Percentiles rank a stretch among this genome's conserved stretches.
Evolutionary conservation across 768 basidiomycete species (phyloP).

Genomic region (Lentinula sp.): DNA sequence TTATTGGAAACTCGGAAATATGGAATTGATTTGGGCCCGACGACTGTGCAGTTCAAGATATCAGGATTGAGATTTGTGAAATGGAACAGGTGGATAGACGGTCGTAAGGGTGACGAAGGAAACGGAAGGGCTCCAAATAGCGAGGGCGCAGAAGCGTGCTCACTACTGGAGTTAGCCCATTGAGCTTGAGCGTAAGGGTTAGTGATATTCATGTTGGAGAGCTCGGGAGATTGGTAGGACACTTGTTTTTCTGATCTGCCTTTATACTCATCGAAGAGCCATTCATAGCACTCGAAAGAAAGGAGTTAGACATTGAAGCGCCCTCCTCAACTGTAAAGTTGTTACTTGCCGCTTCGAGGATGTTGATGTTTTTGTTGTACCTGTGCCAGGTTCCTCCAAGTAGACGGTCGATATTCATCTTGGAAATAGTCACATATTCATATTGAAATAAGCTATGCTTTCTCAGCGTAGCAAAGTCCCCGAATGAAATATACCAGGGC

Average conservation of each 20-base stretch:
- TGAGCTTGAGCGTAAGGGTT: conserved; percentile 8
- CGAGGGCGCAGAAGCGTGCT: conserved; percentile 21
- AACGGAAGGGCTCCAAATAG: conserved; percentile 39
- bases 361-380: neutral
- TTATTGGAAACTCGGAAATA: conserved; percentile 34
- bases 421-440: neutral
- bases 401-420: neutral
- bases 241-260: no score
- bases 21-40: conserved; percentile 33
- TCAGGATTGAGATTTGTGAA: conserved; percentile 36
- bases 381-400: neutral
- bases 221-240: neutral
- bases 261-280: neutral
- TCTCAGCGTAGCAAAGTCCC: neutral
- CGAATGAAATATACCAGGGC: neutral
- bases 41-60: conserved; percentile 35
- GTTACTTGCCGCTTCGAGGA: neutral
- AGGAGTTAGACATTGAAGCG: neutral
- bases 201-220: conserved; percentile 3
- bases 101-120: conserved; percentile 10
- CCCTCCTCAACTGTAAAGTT: neutral
- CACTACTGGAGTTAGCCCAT: conserved; percentile 1
- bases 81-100: conserved; percentile 25
- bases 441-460: neutral
- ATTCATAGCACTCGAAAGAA: neutral